These are phyloP conservation scores for Sergeia podlipaevii DNA, from an alignment of 208 protist species.

Conservation along the genomic window DNA sequence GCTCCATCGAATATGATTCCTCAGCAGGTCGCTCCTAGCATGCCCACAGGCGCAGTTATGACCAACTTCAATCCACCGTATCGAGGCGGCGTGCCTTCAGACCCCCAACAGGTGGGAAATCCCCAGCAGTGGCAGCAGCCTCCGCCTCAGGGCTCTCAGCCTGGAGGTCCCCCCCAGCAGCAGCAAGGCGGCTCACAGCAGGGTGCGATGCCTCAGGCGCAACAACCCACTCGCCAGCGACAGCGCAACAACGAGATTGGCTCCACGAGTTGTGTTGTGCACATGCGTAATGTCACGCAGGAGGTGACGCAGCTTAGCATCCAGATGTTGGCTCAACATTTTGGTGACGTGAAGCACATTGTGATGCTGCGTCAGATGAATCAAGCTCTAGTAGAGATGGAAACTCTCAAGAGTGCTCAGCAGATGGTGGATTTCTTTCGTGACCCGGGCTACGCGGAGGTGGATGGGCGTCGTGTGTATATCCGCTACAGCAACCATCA, in stretches of 20 bases:
- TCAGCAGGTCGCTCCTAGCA: conserved; percentile 16
- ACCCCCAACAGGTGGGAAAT: conserved; percentile 16
- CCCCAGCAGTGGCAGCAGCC: conserved; percentile 8
- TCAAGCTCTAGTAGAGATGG: conserved; percentile 92
- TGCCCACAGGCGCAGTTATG: conserved; percentile 32
- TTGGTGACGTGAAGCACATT: conserved; percentile 90
- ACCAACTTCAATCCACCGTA: conserved; percentile 42
- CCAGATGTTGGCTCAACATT: conserved; percentile 81
- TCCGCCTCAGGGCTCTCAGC: too few species aligned
- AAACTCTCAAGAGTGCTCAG: conserved; percentile 78
- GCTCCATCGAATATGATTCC: conserved; percentile 22
- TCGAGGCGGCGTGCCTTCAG: conserved; percentile 26
- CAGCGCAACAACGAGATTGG: conserved; percentile 88
- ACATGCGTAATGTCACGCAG: conserved; percentile 90
- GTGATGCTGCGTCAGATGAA: conserved; percentile 94
- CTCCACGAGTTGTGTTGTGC: conserved; percentile 76
- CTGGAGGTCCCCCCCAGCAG: too few species aligned
- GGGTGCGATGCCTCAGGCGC: not conserved
- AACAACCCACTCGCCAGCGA: conserved; percentile 15
- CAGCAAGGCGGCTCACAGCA: not conserved
- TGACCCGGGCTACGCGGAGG: conserved; percentile 82
- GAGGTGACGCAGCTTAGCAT: conserved; percentile 91
- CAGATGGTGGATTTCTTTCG: conserved; percentile 89
- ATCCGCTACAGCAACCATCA: conserved; percentile 90
- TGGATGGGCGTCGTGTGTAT: conserved; percentile 90